Evolutionary conservation across 2,329 filamentous ascomycete genomes (phyloP).

Genomic region (Laburnicola sp.): DNA sequence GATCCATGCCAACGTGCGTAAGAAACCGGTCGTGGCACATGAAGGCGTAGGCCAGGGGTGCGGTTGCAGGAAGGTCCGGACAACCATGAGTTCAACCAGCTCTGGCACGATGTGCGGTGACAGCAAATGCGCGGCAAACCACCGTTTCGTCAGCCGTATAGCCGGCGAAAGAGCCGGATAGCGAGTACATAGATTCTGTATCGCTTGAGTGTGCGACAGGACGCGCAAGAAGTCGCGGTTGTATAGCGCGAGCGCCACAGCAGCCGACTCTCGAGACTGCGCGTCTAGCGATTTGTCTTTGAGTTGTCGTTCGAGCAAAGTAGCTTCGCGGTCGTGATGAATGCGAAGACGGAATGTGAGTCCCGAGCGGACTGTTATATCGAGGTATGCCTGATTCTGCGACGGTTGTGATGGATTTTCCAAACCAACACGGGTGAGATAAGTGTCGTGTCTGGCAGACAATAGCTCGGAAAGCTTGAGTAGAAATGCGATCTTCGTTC

Average conservation of each 20-base stretch:
- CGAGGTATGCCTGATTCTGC: constrained; percentile 79
- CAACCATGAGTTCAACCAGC: constrained; percentile 79
- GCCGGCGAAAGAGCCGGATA: constrained; percentile 78
- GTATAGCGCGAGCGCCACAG: constrained; percentile 69
- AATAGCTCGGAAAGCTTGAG: constrained; percentile 73
- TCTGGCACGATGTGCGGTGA: constrained; percentile 75
- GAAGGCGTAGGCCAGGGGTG: constrained; percentile 80
- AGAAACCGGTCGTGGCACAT: constrained; percentile 75
- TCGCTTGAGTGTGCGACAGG: constrained; percentile 78
- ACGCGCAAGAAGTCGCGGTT: constrained; percentile 71
- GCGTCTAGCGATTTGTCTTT: constrained; percentile 72
- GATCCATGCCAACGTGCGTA: constrained; percentile 77
- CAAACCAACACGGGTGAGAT: constrained; percentile 73
- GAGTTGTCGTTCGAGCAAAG: constrained; percentile 74
- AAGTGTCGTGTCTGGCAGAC: constrained; percentile 61
- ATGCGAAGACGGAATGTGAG: constrained; percentile 82
- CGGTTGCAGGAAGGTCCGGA: constrained; percentile 77
- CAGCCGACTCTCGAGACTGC: constrained; percentile 68
- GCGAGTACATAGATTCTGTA: constrained; percentile 78
- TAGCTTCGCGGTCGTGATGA: constrained; percentile 84
- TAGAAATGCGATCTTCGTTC: constrained; percentile 88
- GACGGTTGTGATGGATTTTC: constrained; percentile 72
- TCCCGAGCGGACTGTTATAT: constrained; percentile 73
- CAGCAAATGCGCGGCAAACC: constrained; percentile 85
- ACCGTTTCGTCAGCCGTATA: constrained; percentile 83